Percentiles rank a stretch among this genome's conserved stretches.
These are phyloP conservation scores for Tolypocladium nubicola DNA, from an alignment of 2,329 filamentous ascomycete genomes.

Conservation along the genomic window DNA sequence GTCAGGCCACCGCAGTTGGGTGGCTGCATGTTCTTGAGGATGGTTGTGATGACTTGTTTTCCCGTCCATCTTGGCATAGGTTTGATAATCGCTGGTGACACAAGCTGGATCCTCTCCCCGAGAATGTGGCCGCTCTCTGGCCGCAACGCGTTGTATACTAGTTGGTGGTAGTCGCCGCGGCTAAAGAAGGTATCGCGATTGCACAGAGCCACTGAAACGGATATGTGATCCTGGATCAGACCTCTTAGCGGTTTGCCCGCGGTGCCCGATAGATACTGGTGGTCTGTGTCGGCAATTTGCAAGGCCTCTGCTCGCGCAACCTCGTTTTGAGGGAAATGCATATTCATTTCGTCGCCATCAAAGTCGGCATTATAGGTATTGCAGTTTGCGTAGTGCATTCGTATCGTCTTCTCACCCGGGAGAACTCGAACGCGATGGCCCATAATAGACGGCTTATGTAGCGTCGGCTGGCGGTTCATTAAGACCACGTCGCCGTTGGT, in stretches of 20 bases:
- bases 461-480: slow-evolving; percentile 96
- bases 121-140: slow-evolving; percentile 86
- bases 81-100: slow-evolving; percentile 73
- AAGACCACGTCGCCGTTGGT: slow-evolving; percentile 95
- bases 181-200: slow-evolving; percentile 88
- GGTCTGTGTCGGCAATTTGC: slow-evolving; percentile 89
- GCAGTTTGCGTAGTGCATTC: slow-evolving; percentile 99
- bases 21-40: slow-evolving; percentile 86
- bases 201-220: slow-evolving; percentile 83
- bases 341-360: slow-evolving; percentile 99
- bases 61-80: slow-evolving; percentile 82
- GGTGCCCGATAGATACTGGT: slow-evolving; percentile 91
- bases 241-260: slow-evolving; percentile 88
- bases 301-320: slow-evolving; percentile 86
- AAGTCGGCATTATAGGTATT: slow-evolving; percentile 99
- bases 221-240: slow-evolving; percentile 97
- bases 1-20: slow-evolving; percentile 64
- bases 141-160: slow-evolving; percentile 83
- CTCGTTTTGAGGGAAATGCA: slow-evolving; percentile 98
- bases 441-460: slow-evolving; percentile 99
- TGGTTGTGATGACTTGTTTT: slow-evolving; percentile 89
- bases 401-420: slow-evolving; percentile 90
- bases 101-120: slow-evolving; percentile 68
- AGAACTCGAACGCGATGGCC: slow-evolving; percentile 87
- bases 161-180: slow-evolving; percentile 77